Evolutionary conservation across 2,329 filamentous ascomycete genomes (phyloP).

Genomic region (Zopfia rhizophila): DNA sequence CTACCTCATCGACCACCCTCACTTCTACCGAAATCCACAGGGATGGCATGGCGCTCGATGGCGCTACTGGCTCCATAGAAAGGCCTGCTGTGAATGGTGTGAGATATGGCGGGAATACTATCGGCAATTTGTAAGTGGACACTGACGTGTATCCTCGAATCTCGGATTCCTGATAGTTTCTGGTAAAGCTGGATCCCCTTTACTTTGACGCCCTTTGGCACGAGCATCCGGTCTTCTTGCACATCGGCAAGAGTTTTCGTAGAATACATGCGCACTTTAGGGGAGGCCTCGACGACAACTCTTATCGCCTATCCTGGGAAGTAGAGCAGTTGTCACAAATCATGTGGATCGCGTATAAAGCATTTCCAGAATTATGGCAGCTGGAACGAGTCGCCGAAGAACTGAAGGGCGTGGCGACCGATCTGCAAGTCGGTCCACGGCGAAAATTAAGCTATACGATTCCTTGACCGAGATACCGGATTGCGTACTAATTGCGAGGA

Average conservation of each 20-base stretch:
- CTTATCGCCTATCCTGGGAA: slow-evolving; percentile 22
- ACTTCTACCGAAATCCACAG: too few species aligned
- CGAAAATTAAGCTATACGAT: slow-evolving; percentile 16
- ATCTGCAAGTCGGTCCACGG: slow-evolving; percentile 17
- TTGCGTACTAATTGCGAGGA: too few species aligned
- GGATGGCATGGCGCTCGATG: slow-evolving; percentile 9
- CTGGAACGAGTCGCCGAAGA: slow-evolving; percentile 1
- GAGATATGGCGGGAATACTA: not conserved
- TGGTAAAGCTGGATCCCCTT: too few species aligned
- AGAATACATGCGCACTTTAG: slow-evolving; percentile 25
- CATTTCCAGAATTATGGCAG: too few species aligned
- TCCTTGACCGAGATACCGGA: too few species aligned
- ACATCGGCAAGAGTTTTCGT: slow-evolving; percentile 3
- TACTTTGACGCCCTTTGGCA: too few species aligned
- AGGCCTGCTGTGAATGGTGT: slow-evolving; percentile 24
- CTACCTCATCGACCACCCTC: too few species aligned
- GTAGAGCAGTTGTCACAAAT: slow-evolving; percentile 18
- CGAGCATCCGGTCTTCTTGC: slow-evolving; percentile 12
- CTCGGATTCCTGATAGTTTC: slow-evolving; percentile 12
- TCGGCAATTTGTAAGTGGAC: not conserved
- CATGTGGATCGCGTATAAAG: too few species aligned
- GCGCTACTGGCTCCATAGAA: slow-evolving; percentile 4
- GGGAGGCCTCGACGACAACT: slow-evolving; percentile 19
- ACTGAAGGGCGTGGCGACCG: slow-evolving; percentile 14
- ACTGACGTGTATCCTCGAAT: slow-evolving; percentile 8